Evolutionary conservation across 805 yeast species (phyloP), one percentile per base, ranked within the genome.

Genomic region (Starmera caribaea): DNA sequence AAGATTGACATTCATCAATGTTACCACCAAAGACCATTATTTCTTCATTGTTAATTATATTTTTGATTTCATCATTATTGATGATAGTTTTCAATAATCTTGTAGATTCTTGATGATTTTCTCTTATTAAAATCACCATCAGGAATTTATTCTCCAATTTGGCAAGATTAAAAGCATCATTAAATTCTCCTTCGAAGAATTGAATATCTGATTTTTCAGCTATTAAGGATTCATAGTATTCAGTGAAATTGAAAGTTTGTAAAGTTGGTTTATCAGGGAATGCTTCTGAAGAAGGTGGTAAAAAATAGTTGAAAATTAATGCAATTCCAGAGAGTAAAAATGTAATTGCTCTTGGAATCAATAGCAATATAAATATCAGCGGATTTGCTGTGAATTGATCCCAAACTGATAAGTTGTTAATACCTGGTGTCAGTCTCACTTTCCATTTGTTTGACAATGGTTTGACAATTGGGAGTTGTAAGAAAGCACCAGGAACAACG

Each of bases 11-110:
- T 46, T 76, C 76, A 13, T 67, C 59, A 17, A 75, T 76, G 46
- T 79, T 76, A 0, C 85, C 84, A 32, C 81, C 70, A 68, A 81
- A 83, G 1, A 81, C 63, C 1, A 76, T 45, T n/a, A 74, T 42
- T 35, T 79, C 67, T 32, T 72, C 65, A 2, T 60, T 59, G 11
- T 57, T 55, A 35, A 67, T 45, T 35, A 59, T 54, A 29, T 65
- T 52, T 13, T 69, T 54, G 30, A 77, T 73, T 27, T 57, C 50
- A 1, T 59, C 68, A 47, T 71, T 72, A 37, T 70, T 65, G 32
- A 78, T 50, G 10, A 76, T 59, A 16, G 60, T 62, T 17, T 69
- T 64, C 39, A 77, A 53, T 30, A 77, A 65, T 3, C 54, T 54
- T 5, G 53, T 51, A 0, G 79, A 66, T 16, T 36, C 17, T 3